A percentile compares a stretch with the other conserved stretches of the same genome.
These are phyloP conservation scores for Penicillium malachiteum DNA, from an alignment of 495 filamentous ascomycete genomes.

Conservation along the genomic window DNA sequence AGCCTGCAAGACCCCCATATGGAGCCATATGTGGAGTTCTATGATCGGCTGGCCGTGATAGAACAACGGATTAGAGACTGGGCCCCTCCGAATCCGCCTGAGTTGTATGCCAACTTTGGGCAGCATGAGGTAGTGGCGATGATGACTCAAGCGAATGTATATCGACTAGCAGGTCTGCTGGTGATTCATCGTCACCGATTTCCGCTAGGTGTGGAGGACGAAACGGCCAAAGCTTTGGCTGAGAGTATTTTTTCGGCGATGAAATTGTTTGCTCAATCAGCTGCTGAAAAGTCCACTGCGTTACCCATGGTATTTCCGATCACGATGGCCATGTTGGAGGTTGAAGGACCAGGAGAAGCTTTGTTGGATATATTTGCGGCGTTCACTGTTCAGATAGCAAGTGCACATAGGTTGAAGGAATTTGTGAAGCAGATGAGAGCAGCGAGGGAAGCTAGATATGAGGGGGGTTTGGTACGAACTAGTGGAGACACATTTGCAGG, in stretches of 20 bases:
- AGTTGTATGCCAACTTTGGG: conserved; percentile 17
- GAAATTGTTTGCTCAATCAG: conserved; percentile 20
- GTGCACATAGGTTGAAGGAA: conserved; percentile 21
- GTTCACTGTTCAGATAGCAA: conserved; percentile 22
- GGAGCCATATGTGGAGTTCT: conserved; percentile 5
- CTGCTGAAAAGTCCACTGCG: conserved; percentile 14
- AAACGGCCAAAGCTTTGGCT: conserved; percentile 17
- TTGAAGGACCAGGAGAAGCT: conserved; percentile 23
- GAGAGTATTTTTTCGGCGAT: conserved; percentile 27
- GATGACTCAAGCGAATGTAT: conserved; percentile 33
- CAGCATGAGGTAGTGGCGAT: conserved; percentile 27
- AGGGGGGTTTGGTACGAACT: conserved; percentile 31
- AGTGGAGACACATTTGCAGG: conserved; percentile 26
- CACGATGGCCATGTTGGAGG: conserved; percentile 29
- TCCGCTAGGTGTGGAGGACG: conserved; percentile 26
- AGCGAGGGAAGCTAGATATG: conserved; percentile 18
- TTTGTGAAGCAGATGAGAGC: conserved; percentile 25
- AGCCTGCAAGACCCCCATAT: conserved; percentile 4
- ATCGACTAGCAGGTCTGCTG: conserved; percentile 30
- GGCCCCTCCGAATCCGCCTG: conserved; percentile 18
- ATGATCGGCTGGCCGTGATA: conserved; percentile 23
- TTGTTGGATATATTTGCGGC: conserved; percentile 20
- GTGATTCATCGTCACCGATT: conserved; percentile 35
- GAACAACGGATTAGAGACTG: conserved; percentile 26
- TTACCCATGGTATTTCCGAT: conserved; percentile 29